Conservation (phyloP, 164 flowering plant species). For the Aristolochia contorta region DNA sequence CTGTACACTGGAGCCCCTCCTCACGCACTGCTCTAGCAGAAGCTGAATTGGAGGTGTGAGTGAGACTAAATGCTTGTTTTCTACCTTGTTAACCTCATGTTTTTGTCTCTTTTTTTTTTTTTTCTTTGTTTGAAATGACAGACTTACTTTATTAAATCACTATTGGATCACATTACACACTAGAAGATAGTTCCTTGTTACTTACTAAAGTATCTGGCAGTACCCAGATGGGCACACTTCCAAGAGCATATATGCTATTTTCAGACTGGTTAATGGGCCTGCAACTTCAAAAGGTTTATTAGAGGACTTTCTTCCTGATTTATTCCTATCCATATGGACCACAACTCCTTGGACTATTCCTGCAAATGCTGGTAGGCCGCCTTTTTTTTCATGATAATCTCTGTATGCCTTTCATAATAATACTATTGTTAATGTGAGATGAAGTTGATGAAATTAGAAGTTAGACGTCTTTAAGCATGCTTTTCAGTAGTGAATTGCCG, state of each 20-base stretch:
- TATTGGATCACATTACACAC: background rate
- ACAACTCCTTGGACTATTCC: conserved; percentile 99
- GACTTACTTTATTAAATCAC: background rate
- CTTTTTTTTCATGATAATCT: too few relatives aligned
- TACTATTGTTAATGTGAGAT: too few relatives aligned
- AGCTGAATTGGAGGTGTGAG: conserved; percentile 89
- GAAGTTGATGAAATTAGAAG: too few relatives aligned
- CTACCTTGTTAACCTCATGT: background rate
- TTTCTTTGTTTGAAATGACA: background rate
- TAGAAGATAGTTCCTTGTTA: background rate
- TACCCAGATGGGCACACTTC: conserved; percentile 95
- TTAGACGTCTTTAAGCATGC: too few relatives aligned
- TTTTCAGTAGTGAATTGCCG: too few relatives aligned
- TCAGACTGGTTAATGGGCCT: conserved; percentile 54
- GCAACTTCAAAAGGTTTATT: conserved; percentile 36
- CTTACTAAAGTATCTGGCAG: conserved; percentile 32
- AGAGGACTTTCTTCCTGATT: conserved; percentile 65
- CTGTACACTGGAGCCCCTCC: conserved; percentile 99
- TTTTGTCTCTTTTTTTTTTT: background rate
- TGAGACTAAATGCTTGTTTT: background rate
- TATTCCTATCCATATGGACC: conserved; percentile 89
- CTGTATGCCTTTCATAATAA: too few relatives aligned
- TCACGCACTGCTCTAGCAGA: conserved; percentile 98
- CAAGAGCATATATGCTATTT: conserved; percentile 77
- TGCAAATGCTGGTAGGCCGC: conserved; percentile 80